Evolutionary conservation across 2,329 filamentous ascomycete species (phyloP), one percentile per base, ranked within the genome.

Genomic region (Botryotinia globosa): DNA sequence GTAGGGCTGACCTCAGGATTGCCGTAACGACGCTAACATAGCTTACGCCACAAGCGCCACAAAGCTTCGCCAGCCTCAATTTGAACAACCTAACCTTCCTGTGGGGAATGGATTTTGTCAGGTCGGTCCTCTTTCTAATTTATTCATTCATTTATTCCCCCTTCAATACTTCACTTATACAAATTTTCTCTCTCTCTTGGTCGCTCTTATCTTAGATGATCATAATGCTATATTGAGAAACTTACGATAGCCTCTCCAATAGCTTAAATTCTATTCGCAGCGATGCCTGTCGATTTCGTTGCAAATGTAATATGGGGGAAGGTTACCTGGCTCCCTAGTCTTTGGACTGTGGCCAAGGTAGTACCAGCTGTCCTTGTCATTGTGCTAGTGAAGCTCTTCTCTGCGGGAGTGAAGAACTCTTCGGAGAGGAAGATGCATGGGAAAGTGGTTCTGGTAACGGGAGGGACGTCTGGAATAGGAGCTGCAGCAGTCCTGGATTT

Each of bases 391-490:
- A 98, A 98, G 85, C 85, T 86, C 79, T 97, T 92, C 84, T 92
- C 91, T 79, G 89, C 89, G 76, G 97, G 96, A 77, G 88, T 90
- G 20, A 84, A 83, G 77, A 98, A 96, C 82, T 83, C 83, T 59
- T 88, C 92, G 39, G 94, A 97, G 80, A 88, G 93, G 73, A 87
- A 92, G 72, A 94, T 99, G 90, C 94, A 98, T 82, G 94, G 94
- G 65, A 97, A 97, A 80, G 94, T 99, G 66, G 87, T 98, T 62
- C 91, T 99, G 86, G 89, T 99, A 69, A 99, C 96, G 29, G 91
- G 96, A 77, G 96, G 95, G 42, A 99, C 96, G 69, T 95, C 94
- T 63, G 96, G 96, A 22, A 92, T 99, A 80, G 96, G 96, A 67
- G 92, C 94, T 73, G 87, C 89, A 72, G 88, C 93, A 61, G 92